phyloP scores from a whole-genome alignment of 2,329 filamentous ascomycete genomes.

The Calonectria naviculata region DNA sequence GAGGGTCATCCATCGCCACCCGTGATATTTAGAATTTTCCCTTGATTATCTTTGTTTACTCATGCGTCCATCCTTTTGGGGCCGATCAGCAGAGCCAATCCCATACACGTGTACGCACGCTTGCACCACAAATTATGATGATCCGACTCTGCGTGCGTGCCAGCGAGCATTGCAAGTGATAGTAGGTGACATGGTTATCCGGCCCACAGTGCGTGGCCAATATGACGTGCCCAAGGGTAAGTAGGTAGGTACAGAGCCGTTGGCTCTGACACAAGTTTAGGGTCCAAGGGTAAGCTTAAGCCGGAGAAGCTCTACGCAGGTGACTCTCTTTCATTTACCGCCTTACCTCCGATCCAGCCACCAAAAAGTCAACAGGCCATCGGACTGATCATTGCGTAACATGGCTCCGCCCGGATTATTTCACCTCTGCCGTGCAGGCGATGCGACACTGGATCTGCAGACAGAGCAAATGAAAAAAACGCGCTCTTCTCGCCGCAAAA shows the following conservation, averaged over 20 bases:
- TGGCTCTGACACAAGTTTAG: constrained; percentile 26
- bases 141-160: neutral
- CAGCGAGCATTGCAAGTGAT: neutral
- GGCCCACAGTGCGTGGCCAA: neutral
- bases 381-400: constrained; percentile 3
- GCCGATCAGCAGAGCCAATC: constrained; percentile 6
- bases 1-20: constrained; percentile 8
- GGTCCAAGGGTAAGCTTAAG: constrained; percentile 42
- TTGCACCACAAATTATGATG: neutral
- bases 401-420: neutral
- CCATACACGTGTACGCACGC: constrained; percentile 11
- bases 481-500: constrained; percentile 22
- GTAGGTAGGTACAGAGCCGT: constrained; percentile 20
- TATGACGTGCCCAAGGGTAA: constrained; percentile 8
- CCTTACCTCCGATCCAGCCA: constrained; percentile 7
- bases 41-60: neutral
- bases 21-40: neutral
- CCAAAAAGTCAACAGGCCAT: neutral
- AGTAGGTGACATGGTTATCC: neutral
- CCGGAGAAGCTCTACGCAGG: constrained; percentile 21
- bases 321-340: neutral
- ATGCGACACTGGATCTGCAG: constrained; percentile 10
- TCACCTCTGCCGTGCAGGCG: constrained; percentile 1
- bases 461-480: neutral
- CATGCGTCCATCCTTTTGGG: neutral